phyloP scores from a whole-genome alignment of 2,329 filamentous ascomycete genomes.

The Zasmidium cellare region DNA sequence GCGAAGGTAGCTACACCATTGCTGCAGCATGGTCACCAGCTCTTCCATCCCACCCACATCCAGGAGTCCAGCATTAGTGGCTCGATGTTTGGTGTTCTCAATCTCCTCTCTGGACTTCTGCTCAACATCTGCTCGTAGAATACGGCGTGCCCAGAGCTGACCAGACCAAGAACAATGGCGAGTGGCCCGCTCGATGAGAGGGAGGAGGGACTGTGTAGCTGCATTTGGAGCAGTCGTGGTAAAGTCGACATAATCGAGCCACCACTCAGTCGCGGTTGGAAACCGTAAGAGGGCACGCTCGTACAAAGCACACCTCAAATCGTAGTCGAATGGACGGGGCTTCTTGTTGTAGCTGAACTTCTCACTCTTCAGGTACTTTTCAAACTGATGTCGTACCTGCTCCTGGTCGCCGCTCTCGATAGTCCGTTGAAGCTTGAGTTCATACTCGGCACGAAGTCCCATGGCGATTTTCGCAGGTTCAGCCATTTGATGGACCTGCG shows the following conservation, averaged over 20 bases:
- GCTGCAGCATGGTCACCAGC: conserved; percentile 84
- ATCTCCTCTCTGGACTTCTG: conserved; percentile 75
- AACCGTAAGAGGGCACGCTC: conserved; percentile 75
- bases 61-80: conserved; percentile 80
- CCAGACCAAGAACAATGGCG: conserved; percentile 93
- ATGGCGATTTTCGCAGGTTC: conserved; percentile 65
- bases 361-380: conserved; percentile 85
- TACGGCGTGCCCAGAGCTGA: conserved; percentile 83
- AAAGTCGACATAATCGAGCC: conserved; percentile 82
- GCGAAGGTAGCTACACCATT: conserved; percentile 93
- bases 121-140: conserved; percentile 80
- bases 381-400: conserved; percentile 55
- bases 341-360: conserved; percentile 59
- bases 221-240: conserved; percentile 53
- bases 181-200: conserved; percentile 77
- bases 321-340: conserved; percentile 49
- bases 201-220: conserved; percentile 50
- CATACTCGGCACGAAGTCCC: conserved; percentile 59
- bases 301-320: conserved; percentile 65
- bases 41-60: conserved; percentile 85
- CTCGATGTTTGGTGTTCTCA: conserved; percentile 86
- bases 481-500: conserved; percentile 63
- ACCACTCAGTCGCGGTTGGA: conserved; percentile 70
- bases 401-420: conserved; percentile 57
- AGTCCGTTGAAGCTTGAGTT: conserved; percentile 65